Conservation (phyloP, 768 basidiomycete genomes). For the Cyclocybe aegerita region DNA sequence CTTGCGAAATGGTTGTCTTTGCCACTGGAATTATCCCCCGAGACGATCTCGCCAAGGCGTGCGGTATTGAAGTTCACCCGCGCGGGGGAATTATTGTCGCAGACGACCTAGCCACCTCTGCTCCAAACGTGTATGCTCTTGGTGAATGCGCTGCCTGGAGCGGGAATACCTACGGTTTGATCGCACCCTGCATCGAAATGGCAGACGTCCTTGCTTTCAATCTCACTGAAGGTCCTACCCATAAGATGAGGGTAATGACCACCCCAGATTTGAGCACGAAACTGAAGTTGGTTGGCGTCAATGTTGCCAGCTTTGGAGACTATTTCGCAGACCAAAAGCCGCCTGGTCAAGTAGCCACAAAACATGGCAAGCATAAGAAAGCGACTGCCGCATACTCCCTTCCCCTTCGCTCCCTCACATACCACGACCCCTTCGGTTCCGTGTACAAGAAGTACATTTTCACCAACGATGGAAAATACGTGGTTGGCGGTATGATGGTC, state of each 20-base stretch:
- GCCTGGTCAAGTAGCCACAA: constrained; percentile 13
- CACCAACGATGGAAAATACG: constrained; percentile 65
- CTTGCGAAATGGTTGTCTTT: constrained; percentile 58
- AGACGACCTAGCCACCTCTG: constrained; percentile 56
- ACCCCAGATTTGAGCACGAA: constrained; percentile 71
- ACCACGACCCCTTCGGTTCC: constrained; percentile 69
- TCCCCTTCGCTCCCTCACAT: constrained; percentile 59
- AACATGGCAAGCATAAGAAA: constrained; percentile 6
- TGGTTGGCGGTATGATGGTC: constrained; percentile 82
- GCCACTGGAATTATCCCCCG: constrained; percentile 73
- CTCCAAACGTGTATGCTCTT: constrained; percentile 64
- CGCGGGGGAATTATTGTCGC: constrained; percentile 60
- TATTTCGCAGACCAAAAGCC: constrained; percentile 59
- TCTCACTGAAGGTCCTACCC: constrained; percentile 50
- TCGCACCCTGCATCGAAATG: constrained; percentile 78
- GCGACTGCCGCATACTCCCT: neutral
- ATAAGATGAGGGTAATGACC: constrained; percentile 40
- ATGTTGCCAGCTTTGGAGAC: constrained; percentile 72
- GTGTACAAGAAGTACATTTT: constrained; percentile 81
- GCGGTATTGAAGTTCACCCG: constrained; percentile 48
- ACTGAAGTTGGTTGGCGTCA: constrained; percentile 42
- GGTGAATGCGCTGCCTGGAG: constrained; percentile 77
- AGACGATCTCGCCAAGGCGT: constrained; percentile 58
- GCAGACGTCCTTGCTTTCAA: constrained; percentile 76
- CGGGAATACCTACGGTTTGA: constrained; percentile 68